These are phyloP conservation scores for Candida tropicalis DNA, from an alignment of 1,139 yeast species.

Conservation along the genomic window DNA sequence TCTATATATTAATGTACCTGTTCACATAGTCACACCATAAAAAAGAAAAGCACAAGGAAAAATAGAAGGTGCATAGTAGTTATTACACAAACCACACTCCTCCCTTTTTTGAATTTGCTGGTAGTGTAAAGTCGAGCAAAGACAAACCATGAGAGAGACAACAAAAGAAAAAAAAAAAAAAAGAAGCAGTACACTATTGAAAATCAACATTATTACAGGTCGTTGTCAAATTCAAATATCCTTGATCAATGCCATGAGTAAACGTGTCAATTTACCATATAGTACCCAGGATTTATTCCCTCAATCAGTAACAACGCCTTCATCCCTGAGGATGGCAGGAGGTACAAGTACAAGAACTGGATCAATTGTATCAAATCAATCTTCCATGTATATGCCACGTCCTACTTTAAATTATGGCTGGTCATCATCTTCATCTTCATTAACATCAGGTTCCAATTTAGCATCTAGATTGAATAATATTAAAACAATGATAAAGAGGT, in stretches of 20 bases:
- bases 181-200: too few relatives aligned
- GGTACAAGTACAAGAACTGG: slow-evolving; percentile 22
- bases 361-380: slow-evolving; percentile 26
- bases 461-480: slow-evolving; percentile 18
- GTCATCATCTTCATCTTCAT: slow-evolving; percentile 1
- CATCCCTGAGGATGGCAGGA: slow-evolving; percentile 18
- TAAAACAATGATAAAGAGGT: slow-evolving; percentile 36
- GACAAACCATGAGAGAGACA: too few relatives aligned
- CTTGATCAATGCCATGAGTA: slow-evolving; percentile 26
- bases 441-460: not conserved
- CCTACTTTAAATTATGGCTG: slow-evolving; percentile 8
- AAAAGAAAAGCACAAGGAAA: too few relatives aligned
- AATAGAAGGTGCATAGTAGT: slow-evolving; percentile 1
- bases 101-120: not conserved
- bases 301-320: slow-evolving; percentile 21
- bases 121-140: too few relatives aligned
- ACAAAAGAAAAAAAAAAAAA: too few relatives aligned
- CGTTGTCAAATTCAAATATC: too few relatives aligned
- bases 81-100: not conserved
- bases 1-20: too few relatives aligned
- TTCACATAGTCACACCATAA: not conserved
- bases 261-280: slow-evolving; percentile 38
- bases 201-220: too few relatives aligned
- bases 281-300: slow-evolving; percentile 44
- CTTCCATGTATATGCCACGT: slow-evolving; percentile 18